Evolutionary conservation across 352 stramenopile species (phyloP).

Genomic region (Phytophthora crassamura): DNA sequence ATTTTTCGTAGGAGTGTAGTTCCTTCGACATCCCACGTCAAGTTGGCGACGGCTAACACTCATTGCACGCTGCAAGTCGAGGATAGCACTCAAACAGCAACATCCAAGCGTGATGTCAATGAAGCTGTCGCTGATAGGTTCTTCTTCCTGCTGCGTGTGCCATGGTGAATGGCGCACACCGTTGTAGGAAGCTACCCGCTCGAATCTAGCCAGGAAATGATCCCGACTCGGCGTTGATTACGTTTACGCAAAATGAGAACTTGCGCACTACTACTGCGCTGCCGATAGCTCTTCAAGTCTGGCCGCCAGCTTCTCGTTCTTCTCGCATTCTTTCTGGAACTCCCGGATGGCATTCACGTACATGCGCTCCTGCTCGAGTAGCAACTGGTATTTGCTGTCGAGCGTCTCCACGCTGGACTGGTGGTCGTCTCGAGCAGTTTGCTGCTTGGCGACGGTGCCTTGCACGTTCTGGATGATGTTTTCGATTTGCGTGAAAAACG

Average conservation of each 20-base stretch:
- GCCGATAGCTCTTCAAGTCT: constrained; percentile 23
- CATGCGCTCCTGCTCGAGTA: constrained; percentile 76
- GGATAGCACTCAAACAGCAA: constrained; percentile 47
- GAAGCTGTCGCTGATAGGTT: constrained; percentile 35
- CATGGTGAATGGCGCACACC: too few species aligned
- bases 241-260: constrained; percentile 34
- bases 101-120: constrained; percentile 52
- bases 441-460: constrained; percentile 60
- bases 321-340: constrained; percentile 91
- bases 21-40: constrained; percentile 71
- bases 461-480: constrained; percentile 72
- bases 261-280: constrained; percentile 3
- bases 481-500: constrained; percentile 84
- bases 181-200: too few species aligned
- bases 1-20: constrained; percentile 59
- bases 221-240: constrained; percentile 24
- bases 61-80: constrained; percentile 23
- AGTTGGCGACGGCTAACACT: constrained; percentile 51
- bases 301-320: constrained; percentile 72
- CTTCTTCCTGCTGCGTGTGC: constrained; percentile 38
- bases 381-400: constrained; percentile 80
- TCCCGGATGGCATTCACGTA: constrained; percentile 89
- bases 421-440: constrained; percentile 47
- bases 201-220: constrained; percentile 1
- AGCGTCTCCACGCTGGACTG: constrained; percentile 61